Evolutionary conservation across 129 eudicot species (phyloP).

Genomic region (Smallanthus sonchifolius): DNA sequence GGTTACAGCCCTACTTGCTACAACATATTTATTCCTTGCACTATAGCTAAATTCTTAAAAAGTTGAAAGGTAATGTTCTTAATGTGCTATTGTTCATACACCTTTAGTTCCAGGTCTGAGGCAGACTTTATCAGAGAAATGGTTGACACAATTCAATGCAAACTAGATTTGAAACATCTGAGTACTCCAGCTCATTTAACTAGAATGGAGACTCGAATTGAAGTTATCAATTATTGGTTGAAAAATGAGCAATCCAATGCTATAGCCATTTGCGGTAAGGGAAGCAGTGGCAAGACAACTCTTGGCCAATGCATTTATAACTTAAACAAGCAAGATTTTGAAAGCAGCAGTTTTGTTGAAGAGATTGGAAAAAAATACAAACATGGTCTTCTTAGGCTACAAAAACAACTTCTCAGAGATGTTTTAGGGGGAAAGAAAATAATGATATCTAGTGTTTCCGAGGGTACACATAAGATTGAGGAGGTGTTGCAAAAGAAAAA

Average conservation of each 20-base stretch:
- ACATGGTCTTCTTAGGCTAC: slow-evolving; percentile 1
- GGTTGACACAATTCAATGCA: background rate
- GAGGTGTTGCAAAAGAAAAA: background rate
- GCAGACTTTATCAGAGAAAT: background rate
- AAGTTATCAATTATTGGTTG: slow-evolving; percentile 3
- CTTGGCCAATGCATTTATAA: slow-evolving; percentile 9
- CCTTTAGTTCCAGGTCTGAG: background rate
- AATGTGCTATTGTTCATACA: background rate
- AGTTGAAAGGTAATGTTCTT: background rate
- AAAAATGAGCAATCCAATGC: background rate
- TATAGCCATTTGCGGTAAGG: slow-evolving; percentile 14
- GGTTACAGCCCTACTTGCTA: too few species aligned
- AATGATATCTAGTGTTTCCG: background rate
- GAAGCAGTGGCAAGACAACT: slow-evolving; percentile 15
- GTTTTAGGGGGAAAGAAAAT: background rate
- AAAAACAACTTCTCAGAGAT: slow-evolving; percentile 2
- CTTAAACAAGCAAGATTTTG: slow-evolving; percentile 1
- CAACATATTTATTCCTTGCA: too few species aligned
- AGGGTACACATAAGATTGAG: background rate
- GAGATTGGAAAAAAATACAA: background rate
- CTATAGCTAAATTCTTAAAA: too few species aligned
- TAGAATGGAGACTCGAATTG: slow-evolving; percentile 8
- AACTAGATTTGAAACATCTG: background rate
- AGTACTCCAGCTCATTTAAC: background rate
- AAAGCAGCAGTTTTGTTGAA: background rate